Evolutionary conservation across 352 stramenopile species (phyloP), one percentile per base, ranked within the genome.

Genomic region (Phytophthora agathidicida): DNA sequence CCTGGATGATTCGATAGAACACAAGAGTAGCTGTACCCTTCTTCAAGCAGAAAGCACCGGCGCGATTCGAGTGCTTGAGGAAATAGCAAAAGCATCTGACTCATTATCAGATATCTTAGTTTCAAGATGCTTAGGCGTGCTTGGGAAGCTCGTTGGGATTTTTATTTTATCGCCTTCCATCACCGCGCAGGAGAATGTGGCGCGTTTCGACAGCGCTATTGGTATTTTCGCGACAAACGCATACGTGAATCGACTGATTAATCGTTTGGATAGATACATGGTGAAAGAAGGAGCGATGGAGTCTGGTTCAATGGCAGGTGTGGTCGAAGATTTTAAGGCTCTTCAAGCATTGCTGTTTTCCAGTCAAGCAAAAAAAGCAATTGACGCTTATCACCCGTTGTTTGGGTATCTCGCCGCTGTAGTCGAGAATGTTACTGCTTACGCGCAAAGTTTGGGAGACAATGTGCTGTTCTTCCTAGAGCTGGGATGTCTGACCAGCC

Each of bases 341-440:
- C 46, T 75, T 8, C 17, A 55, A 52, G 41, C 61, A 26, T 42
- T 72, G 32, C 42, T 75, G 6, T 33, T 62, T 48, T 72, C 55
- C 11, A 65, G 24, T 24, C 50, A 60, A 55, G 24, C 27, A 7
- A 68, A 58, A 30, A 59, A 55, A 20, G 42, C 58, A 14, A 37
- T 68, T 4, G 61, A 53, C 32, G 24, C 26, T 1, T 62, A 69
- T 33, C 50, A 62, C 26, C 37, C 22, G 22, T 23, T 72, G 3
- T 60, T 61, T 45, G 16, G 19, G 6, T 50, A 60, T 16, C 24
- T 75, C 27, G 50, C 56, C 43, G 39, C 28, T 36, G 17, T 71
- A 14, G 35, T 39, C 17, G 57, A 56, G 6, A 45, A 65, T 35
- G 17, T 37, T 20, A 27, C 6, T 14, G 27, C 17, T 7, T 44